Evolutionary conservation across 2,329 filamentous ascomycete species (phyloP).

Genomic region (Sclerotinia borealis): DNA sequence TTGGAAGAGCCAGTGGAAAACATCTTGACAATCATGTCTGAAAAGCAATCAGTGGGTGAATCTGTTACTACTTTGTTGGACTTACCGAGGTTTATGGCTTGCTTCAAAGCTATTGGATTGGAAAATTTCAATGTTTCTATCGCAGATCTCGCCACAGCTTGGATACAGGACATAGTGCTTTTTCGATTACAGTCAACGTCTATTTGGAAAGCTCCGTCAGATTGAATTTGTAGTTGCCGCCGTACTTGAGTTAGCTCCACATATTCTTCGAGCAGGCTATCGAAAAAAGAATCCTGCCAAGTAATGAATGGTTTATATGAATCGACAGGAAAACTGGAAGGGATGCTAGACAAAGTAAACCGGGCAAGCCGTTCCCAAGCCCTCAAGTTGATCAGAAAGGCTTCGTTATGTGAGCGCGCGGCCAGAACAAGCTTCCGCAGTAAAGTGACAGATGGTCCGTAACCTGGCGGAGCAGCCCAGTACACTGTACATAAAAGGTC

Average conservation of each 20-base stretch:
- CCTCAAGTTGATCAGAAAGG: slow-evolving; percentile 56
- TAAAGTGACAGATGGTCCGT: slow-evolving; percentile 47
- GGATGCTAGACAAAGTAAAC: slow-evolving; percentile 47
- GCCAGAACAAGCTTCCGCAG: slow-evolving; percentile 56
- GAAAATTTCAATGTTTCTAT: slow-evolving; percentile 17
- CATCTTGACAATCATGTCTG: slow-evolving; percentile 10
- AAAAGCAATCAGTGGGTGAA: slow-evolving; percentile 2
- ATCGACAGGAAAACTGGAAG: slow-evolving; percentile 31
- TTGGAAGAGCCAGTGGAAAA: slow-evolving; percentile 9
- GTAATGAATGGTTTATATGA: slow-evolving; percentile 45
- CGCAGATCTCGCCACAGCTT: slow-evolving; percentile 15
- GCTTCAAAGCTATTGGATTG: slow-evolving; percentile 18
- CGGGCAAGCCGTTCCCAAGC: slow-evolving; percentile 58
- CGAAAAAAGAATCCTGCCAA: slow-evolving; percentile 54
- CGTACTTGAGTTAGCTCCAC: slow-evolving; percentile 27
- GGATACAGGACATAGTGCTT: slow-evolving; percentile 21
- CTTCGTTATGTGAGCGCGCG: slow-evolving; percentile 58
- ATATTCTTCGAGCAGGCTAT: slow-evolving; percentile 52
- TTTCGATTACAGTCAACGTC: slow-evolving; percentile 18
- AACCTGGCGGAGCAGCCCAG: slow-evolving; percentile 52
- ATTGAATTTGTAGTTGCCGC: slow-evolving; percentile 17
- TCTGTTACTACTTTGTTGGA: neutral
- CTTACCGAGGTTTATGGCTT: slow-evolving; percentile 24
- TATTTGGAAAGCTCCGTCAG: slow-evolving; percentile 6
- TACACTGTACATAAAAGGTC: slow-evolving; percentile 61